Percentiles rank a stretch among this genome's conserved stretches.
Evolutionary conservation across 768 basidiomycete genomes (phyloP).

Genomic region (Agaricus sinodeliciosus): DNA sequence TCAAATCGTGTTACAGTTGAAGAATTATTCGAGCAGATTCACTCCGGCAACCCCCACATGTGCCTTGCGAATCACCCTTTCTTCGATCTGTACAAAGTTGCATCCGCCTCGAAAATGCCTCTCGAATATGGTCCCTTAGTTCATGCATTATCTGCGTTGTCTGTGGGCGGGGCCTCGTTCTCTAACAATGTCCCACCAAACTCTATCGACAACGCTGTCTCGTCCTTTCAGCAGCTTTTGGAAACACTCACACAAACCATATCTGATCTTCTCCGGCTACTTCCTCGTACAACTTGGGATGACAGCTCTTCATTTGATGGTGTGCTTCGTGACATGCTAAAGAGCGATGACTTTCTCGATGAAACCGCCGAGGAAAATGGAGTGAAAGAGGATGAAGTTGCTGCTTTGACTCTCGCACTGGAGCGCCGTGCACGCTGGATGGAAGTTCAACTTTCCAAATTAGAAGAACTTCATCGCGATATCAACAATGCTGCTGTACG

Average conservation of each 20-base stretch:
- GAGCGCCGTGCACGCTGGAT: conserved; percentile 91
- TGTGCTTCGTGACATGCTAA: conserved; percentile 81
- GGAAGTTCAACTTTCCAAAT: conserved; percentile 84
- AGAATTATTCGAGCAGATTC: conserved; percentile 64
- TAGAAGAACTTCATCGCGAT: conserved; percentile 85
- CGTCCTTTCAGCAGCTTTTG: conserved; percentile 82
- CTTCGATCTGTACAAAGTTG: conserved; percentile 66
- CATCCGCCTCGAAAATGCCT: conserved; percentile 73
- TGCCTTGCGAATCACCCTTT: conserved; percentile 66
- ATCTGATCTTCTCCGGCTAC: conserved; percentile 75
- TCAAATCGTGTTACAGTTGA: conserved; percentile 44
- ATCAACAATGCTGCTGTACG: conserved; percentile 86
- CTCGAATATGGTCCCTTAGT: conserved; percentile 82
- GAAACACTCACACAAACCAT: conserved; percentile 89
- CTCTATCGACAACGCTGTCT: conserved; percentile 86
- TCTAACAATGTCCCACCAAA: conserved; percentile 79
- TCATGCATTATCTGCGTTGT: conserved; percentile 79
- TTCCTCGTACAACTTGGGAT: conserved; percentile 87
- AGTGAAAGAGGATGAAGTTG: conserved; percentile 78
- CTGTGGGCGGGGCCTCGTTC: conserved; percentile 80
- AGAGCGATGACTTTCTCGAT: conserved; percentile 81
- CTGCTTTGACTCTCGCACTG: conserved; percentile 73
- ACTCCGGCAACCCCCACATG: conserved; percentile 52
- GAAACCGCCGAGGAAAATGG: conserved; percentile 60
- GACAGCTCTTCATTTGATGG: conserved; percentile 87